Percentiles rank a stretch among this genome's conserved stretches.
phyloP scores from a whole-genome alignment of 176 grass and related monocot genomes.

The Zea mays region Zm-B73-REFERENCE-NAM-5.0 NC_050096.1:222789501-222790000 shows the following conservation, averaged over 20 bases:
- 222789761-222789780: constrained; percentile 38
- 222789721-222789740: constrained; percentile 65
- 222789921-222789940: not conserved
- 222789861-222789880: constrained; percentile 37
- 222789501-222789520: constrained; percentile 62
- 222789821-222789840: not conserved
- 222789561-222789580: constrained; percentile 51
- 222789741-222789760: constrained; percentile 43
- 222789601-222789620: constrained; percentile 51
- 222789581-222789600: constrained; percentile 49
- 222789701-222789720: constrained; percentile 57
- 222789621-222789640: constrained; percentile 44
- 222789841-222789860: constrained; percentile 35
- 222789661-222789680: constrained; percentile 58
- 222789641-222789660: constrained; percentile 49
- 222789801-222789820: constrained; percentile 3
- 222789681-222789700: constrained; percentile 62
- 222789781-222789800: constrained; percentile 31
- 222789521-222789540: constrained; percentile 61
- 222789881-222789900: constrained; percentile 24
- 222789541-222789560: constrained; percentile 59
- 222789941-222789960: not conserved
- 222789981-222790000: not conserved
- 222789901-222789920: not conserved
- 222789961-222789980: not conserved